Evolutionary conservation across 2,329 filamentous ascomycete species (phyloP).

Genomic region (Teratosphaeria epicoccoides): DNA sequence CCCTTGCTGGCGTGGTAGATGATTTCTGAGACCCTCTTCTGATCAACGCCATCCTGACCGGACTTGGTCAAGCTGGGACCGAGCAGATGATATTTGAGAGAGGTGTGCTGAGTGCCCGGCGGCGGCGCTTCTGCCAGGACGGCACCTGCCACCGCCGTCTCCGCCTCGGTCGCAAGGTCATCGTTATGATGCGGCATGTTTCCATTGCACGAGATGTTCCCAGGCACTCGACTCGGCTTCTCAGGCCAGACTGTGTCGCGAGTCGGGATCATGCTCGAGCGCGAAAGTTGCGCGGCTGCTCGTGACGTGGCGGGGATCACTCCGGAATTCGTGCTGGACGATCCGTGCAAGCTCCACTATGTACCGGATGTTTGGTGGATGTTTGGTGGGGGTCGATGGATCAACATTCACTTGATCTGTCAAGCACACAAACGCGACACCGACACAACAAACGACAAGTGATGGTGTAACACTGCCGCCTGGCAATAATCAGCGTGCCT

Average conservation of each 20-base stretch:
- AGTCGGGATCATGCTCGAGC: too few species aligned
- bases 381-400: too few species aligned
- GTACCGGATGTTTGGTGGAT: background rate
- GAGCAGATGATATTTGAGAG: conserved; percentile 79
- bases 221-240: background rate
- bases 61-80: conserved; percentile 90
- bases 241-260: too few species aligned
- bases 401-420: too few species aligned
- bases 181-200: conserved; percentile 14
- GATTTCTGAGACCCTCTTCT: conserved; percentile 85
- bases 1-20: conserved; percentile 97
- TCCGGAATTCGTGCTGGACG: too few species aligned
- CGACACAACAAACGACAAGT: too few species aligned
- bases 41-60: conserved; percentile 87
- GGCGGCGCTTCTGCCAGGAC: background rate
- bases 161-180: conserved; percentile 13
- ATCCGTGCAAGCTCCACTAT: too few species aligned
- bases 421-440: too few species aligned
- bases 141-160: conserved; percentile 9
- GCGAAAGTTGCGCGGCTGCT: too few species aligned
- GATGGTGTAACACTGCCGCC: too few species aligned
- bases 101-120: conserved; percentile 40
- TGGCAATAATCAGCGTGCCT: too few species aligned
- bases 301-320: too few species aligned
- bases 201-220: background rate